phyloP scores from a whole-genome alignment of 129 eudicot species.

The Sambucus nigra region DNA sequence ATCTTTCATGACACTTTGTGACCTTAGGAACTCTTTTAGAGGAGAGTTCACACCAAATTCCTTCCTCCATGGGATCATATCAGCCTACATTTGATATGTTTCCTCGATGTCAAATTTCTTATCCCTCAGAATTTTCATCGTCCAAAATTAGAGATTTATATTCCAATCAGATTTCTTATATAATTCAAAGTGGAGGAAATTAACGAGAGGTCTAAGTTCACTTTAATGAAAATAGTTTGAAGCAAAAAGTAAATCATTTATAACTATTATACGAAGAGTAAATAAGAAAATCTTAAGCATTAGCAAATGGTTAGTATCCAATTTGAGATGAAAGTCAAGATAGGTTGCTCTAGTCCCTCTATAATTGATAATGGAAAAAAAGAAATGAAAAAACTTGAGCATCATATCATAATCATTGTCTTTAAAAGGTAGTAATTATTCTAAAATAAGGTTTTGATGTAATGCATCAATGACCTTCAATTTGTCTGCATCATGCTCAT shows the following conservation, averaged over 20 bases:
- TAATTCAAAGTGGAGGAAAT: background rate
- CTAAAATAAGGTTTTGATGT: slow-evolving; percentile 71
- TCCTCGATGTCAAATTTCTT: slow-evolving; percentile 87
- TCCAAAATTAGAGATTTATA: background rate
- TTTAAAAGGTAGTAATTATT: slow-evolving; percentile 74
- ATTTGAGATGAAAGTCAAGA: background rate
- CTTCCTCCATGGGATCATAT: slow-evolving; percentile 91
- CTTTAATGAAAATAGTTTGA: background rate
- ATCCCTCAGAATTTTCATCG: slow-evolving; percentile 68
- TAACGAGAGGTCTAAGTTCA: background rate
- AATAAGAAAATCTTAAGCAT: background rate
- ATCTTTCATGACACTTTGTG: too few species aligned
- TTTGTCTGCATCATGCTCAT: slow-evolving; percentile 89
- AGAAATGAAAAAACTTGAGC: slow-evolving; percentile 43
- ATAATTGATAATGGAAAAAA: background rate
- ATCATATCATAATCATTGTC: slow-evolving; percentile 90
- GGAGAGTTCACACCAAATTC: slow-evolving; percentile 87
- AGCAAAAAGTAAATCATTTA: background rate
- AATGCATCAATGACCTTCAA: slow-evolving; percentile 76
- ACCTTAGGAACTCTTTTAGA: too few species aligned
- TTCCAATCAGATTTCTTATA: slow-evolving; percentile 4
- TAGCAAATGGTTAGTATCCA: background rate
- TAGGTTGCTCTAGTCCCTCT: background rate
- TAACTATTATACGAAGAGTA: slow-evolving; percentile 9
- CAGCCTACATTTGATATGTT: slow-evolving; percentile 91